Conservation (phyloP, 129 eudicot species). For the Lactuca saligna region DNA sequence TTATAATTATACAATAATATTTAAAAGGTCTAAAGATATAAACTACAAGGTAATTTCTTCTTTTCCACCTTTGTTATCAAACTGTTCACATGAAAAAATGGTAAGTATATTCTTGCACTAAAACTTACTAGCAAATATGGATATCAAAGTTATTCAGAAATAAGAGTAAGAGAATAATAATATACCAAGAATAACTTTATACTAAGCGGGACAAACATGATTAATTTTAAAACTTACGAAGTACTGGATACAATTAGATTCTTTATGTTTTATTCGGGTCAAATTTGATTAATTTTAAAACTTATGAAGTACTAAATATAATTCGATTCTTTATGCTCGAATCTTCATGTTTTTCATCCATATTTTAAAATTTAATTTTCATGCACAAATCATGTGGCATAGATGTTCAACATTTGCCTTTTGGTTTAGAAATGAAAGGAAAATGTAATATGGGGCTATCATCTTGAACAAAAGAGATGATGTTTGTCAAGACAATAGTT, state of each 20-base stretch:
- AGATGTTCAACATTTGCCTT: neutral
- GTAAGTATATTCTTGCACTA: neutral
- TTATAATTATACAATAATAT: too few species aligned
- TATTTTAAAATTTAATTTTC: neutral
- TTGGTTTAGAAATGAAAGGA: neutral
- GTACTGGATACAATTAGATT: too few species aligned
- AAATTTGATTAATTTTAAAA: neutral
- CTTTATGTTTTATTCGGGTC: too few species aligned
- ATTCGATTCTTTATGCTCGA: neutral
- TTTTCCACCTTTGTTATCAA: neutral
- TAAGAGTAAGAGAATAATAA: neutral
- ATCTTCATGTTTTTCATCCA: neutral
- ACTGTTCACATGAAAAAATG: slow-evolving; percentile 6
- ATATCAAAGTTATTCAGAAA: neutral
- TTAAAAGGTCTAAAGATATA: too few species aligned
- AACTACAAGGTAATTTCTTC: too few species aligned
- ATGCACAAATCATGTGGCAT: neutral
- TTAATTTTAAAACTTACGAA: too few species aligned
- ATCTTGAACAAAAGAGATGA: too few species aligned
- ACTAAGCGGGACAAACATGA: neutral
- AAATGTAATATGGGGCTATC: neutral
- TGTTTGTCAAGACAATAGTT: too few species aligned
- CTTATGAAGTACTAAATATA: neutral
- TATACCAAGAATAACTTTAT: neutral
- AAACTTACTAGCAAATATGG: neutral